Base-by-base conservation (phyloP, 352 stramenopile genomes). In the Aphanomyces astaci region DNA sequence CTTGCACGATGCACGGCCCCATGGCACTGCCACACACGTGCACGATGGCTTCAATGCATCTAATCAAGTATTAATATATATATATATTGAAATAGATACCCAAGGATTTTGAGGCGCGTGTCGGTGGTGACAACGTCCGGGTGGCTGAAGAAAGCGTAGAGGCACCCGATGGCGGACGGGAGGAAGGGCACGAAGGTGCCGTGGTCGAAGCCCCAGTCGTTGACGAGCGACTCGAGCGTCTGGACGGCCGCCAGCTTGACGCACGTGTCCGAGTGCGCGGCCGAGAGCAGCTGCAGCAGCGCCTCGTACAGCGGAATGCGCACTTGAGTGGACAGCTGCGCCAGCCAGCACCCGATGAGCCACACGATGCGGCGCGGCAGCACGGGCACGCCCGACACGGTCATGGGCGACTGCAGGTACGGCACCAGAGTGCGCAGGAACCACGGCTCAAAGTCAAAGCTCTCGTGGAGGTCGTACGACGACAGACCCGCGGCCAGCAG, bases 371-470 rank as follows among this genome's bases (percentile, higher is more conserved):
- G 82, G 39, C 78, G 87, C 7, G 75, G 76, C 27, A 95, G 76
- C 49, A 95, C 80, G 5, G 86, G 86, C 22, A 90, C 71, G 17
- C 76, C 76, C 17, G 73, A 72, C 39, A 84, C 62, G 2, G 72
- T 82, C 17, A 52, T 27, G 2, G 66, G 45, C 24, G 27, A 49
- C 4, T 84, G 66, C 4, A 95, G 70, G 24, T 93, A 79, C 32
- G 87, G 84, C 52, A 90, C 85, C 13, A 95, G 75, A 40, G 87
- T 82, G 36, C 72, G 59, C 0, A 89, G 73, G 63, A 94, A 95
- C 84, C 85, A 94, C 7, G 82, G 87, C 71, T 94, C 85, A 71
- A 95, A 95, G 22, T 94, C 85, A 48, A 95, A 93, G 51, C 80
- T 84, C 45, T 92, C 82, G 71, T 95, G 86, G 5, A 95, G 80